These are phyloP conservation scores for Lagenidium giganteum DNA, from an alignment of 352 stramenopile species.

Conservation along the genomic window DNA sequence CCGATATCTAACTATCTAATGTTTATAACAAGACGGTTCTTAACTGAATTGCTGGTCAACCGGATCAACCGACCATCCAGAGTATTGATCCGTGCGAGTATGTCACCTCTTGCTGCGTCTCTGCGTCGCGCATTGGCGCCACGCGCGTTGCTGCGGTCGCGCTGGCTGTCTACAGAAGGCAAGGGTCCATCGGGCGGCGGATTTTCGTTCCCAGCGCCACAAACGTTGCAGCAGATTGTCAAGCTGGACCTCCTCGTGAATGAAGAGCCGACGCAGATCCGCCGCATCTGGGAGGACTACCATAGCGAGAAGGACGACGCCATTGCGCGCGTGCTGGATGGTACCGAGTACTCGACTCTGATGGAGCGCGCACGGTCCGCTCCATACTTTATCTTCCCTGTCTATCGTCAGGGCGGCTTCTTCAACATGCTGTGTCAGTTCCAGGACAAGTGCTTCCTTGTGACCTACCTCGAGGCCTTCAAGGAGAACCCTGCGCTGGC, in stretches of 20 bases:
- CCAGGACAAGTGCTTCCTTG: constrained; percentile 84
- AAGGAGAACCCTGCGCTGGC: constrained; percentile 77
- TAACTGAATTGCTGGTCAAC: too few species aligned
- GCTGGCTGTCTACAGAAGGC: constrained; percentile 4
- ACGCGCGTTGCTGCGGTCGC: constrained; percentile 2
- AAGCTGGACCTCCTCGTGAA: constrained; percentile 78
- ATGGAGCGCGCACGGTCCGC: constrained; percentile 42
- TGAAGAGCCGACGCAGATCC: constrained; percentile 54
- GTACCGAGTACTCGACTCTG: constrained; percentile 33
- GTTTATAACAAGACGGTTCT: too few species aligned
- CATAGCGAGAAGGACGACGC: constrained; percentile 73
- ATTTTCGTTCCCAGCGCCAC: constrained; percentile 82
- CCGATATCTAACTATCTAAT: too few species aligned
- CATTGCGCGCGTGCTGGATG: constrained; percentile 41
- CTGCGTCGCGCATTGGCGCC: too few species aligned
- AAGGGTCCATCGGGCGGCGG: constrained; percentile 15
- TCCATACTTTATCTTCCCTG: constrained; percentile 78
- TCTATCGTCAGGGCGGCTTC: constrained; percentile 79
- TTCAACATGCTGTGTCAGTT: constrained; percentile 90
- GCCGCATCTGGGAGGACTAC: constrained; percentile 74
- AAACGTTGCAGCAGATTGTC: constrained; percentile 75
- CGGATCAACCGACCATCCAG: too few species aligned
- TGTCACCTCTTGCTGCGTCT: too few species aligned
- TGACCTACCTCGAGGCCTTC: constrained; percentile 86
- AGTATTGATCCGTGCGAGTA: too few species aligned